These are phyloP conservation scores for Geotrichum bryndzae DNA, from an alignment of 1,139 yeast genomes.

Conservation along the genomic window DNA sequence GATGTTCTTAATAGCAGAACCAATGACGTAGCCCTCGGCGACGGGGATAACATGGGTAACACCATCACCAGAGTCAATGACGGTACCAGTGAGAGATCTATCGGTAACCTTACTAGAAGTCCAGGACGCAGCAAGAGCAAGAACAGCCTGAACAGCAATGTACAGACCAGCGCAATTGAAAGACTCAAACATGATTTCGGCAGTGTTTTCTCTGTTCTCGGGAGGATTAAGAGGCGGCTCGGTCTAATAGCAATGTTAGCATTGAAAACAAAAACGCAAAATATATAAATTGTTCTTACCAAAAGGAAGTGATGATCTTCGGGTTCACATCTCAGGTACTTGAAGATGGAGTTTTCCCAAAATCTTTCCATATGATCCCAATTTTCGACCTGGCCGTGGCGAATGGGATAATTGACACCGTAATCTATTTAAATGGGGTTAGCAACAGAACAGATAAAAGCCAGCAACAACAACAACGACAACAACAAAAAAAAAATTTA, in stretches of 20 bases:
- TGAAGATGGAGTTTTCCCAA: conserved; percentile 96
- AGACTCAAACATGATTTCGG: conserved; percentile 97
- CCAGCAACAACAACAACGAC: background rate
- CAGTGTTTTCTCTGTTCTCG: conserved; percentile 96
- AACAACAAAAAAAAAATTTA: background rate
- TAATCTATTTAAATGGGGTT: conserved; percentile 43
- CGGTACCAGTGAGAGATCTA: conserved; percentile 95
- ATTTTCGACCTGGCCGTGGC: conserved; percentile 96
- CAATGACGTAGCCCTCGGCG: conserved; percentile 98
- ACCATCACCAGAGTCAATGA: conserved; percentile 95
- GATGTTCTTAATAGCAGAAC: conserved; percentile 91
- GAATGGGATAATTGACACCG: conserved; percentile 83
- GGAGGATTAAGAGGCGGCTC: conserved; percentile 99
- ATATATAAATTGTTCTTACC: conserved; percentile 13
- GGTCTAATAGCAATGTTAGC: conserved; percentile 38
- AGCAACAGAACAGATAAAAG: background rate
- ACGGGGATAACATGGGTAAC: conserved; percentile 98
- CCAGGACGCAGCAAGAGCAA: conserved; percentile 99
- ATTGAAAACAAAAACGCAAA: background rate
- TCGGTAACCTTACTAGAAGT: conserved; percentile 93
- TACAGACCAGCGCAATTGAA: conserved; percentile 97
- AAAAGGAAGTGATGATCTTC: conserved; percentile 93
- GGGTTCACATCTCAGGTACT: conserved; percentile 94
- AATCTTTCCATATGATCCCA: conserved; percentile 99
- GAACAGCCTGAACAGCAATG: conserved; percentile 97